Conservation (phyloP, 352 stramenopile species). For the Phytophthora citrophthora region DNA sequence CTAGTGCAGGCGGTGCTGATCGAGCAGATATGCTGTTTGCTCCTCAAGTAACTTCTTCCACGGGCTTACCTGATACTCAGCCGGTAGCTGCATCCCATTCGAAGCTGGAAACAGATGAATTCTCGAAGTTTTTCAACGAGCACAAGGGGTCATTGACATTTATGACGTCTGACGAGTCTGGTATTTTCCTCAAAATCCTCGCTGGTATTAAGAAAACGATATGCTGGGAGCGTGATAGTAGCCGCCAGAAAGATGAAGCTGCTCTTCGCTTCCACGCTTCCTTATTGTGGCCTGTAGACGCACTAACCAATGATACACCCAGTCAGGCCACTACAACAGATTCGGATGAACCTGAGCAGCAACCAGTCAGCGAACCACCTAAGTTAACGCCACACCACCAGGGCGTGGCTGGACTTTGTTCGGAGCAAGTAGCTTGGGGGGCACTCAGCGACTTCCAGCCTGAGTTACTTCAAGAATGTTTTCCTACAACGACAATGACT, state of each 20-base stretch:
- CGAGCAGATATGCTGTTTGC: slow-evolving; percentile 70
- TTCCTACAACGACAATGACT: slow-evolving; percentile 50
- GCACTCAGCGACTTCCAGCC: slow-evolving; percentile 69
- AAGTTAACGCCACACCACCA: background rate
- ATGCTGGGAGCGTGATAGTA: slow-evolving; percentile 65
- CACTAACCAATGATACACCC: background rate
- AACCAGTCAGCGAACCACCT: slow-evolving; percentile 7
- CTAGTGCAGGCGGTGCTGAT: slow-evolving; percentile 33
- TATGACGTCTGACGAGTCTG: slow-evolving; percentile 40
- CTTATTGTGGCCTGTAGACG: slow-evolving; percentile 64
- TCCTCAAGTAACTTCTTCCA: slow-evolving; percentile 18
- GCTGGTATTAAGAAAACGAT: slow-evolving; percentile 56
- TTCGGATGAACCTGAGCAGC: slow-evolving; percentile 1
- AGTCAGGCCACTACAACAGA: background rate
- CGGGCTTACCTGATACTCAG: background rate
- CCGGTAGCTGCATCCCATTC: slow-evolving; percentile 21
- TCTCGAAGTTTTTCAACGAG: slow-evolving; percentile 60
- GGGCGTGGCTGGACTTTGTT: slow-evolving; percentile 58
- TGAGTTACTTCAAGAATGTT: slow-evolving; percentile 80
- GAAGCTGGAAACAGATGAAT: slow-evolving; percentile 47
- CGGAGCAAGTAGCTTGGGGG: slow-evolving; percentile 80
- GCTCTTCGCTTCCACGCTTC: slow-evolving; percentile 75
- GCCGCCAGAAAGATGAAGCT: slow-evolving; percentile 70
- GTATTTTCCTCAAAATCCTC: slow-evolving; percentile 63
- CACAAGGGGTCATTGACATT: slow-evolving; percentile 66